phyloP scores from a whole-genome alignment of 1,139 yeast species.

The Suhomyces ambrosiae region DNA sequence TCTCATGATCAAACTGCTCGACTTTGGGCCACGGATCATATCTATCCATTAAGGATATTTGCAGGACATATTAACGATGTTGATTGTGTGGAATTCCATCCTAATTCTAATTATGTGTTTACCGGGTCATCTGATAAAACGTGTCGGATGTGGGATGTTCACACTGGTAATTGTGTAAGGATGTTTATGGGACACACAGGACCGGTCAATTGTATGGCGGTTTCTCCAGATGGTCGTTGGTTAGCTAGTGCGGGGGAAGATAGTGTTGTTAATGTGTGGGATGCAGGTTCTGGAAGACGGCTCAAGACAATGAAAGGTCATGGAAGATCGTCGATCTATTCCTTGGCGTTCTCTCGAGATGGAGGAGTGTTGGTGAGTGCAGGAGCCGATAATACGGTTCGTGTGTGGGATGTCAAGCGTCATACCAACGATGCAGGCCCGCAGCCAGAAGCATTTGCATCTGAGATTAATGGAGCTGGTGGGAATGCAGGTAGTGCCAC shows the following conservation, averaged over 20 bases:
- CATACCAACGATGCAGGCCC: conserved; percentile 82
- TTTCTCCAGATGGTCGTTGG: conserved; percentile 97
- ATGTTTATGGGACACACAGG: conserved; percentile 95
- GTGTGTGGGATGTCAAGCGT: conserved; percentile 94
- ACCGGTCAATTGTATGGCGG: conserved; percentile 81
- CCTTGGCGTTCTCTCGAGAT: conserved; percentile 82
- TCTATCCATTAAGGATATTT: conserved; percentile 90
- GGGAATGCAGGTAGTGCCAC: conserved; percentile 15
- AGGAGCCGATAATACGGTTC: conserved; percentile 88
- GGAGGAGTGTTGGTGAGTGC: conserved; percentile 90
- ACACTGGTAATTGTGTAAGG: conserved; percentile 85
- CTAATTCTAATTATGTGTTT: conserved; percentile 89
- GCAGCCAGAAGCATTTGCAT: conserved; percentile 71
- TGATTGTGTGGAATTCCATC: conserved; percentile 93
- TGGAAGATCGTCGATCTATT: conserved; percentile 83
- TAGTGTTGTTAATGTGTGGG: conserved; percentile 88
- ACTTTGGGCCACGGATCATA: conserved; percentile 97
- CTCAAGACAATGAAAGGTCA: conserved; percentile 88
- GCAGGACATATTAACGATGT: conserved; percentile 98
- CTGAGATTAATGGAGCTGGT: conserved; percentile 25
- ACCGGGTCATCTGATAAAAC: conserved; percentile 97
- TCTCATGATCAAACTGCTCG: conserved; percentile 98
- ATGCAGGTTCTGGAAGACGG: conserved; percentile 86
- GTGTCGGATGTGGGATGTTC: conserved; percentile 97
- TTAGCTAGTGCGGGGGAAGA: conserved; percentile 96